A percentile compares a stretch with the other conserved stretches of the same genome.
Conservation (phyloP, 129 eudicot genomes). For the Ambrosia trifida region DNA sequence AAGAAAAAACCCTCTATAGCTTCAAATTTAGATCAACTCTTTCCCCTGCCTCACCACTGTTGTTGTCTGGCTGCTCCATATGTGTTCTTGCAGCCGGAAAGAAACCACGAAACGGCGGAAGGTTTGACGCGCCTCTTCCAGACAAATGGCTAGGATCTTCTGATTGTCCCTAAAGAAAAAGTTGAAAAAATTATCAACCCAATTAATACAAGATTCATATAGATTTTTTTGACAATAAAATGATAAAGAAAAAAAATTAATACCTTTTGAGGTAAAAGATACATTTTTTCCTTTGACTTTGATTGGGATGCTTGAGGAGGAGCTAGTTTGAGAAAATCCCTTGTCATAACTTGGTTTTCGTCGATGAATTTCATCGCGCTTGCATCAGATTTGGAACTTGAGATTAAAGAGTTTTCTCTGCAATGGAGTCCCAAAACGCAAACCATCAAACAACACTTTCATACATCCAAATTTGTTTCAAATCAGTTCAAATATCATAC, state of each 20-base stretch:
- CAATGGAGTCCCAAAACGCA: slow-evolving; percentile 12
- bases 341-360: slow-evolving; percentile 45
- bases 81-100: slow-evolving; percentile 46
- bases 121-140: slow-evolving; percentile 36
- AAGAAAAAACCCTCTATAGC: slow-evolving; percentile 43
- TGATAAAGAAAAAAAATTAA: background rate
- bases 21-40: slow-evolving; percentile 67
- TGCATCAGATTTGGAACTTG: slow-evolving; percentile 40
- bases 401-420: slow-evolving; percentile 62
- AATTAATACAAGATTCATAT: background rate
- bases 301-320: slow-evolving; percentile 49
- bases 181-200: background rate
- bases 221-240: background rate
- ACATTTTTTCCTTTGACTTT: slow-evolving; percentile 35
- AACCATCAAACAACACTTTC: slow-evolving; percentile 26
- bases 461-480: slow-evolving; percentile 3
- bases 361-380: slow-evolving; percentile 29
- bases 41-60: slow-evolving; percentile 51
- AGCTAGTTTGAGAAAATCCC: slow-evolving; percentile 74
- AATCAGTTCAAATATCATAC: background rate
- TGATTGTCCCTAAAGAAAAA: slow-evolving; percentile 36
- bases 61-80: slow-evolving; percentile 32
- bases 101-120: slow-evolving; percentile 51
- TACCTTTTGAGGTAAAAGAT: slow-evolving; percentile 45
- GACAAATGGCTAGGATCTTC: slow-evolving; percentile 22